These are phyloP conservation scores for Podaxis pistillaris DNA, from an alignment of 768 basidiomycete genomes.

Conservation along the genomic window DNA sequence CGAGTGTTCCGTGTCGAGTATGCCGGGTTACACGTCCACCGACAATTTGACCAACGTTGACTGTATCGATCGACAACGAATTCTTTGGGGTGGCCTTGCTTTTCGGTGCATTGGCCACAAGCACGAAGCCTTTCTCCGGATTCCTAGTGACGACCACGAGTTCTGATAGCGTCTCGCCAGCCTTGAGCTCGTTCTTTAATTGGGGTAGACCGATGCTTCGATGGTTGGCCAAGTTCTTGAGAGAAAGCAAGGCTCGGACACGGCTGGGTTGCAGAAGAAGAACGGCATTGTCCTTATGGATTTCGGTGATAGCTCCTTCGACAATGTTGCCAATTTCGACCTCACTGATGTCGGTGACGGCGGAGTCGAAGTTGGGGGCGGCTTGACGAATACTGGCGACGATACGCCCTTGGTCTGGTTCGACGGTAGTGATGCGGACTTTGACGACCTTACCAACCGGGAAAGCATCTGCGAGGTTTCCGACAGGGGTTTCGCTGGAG, in stretches of 20 bases:
- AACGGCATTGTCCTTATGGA: slow-evolving; percentile 84
- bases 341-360: slow-evolving; percentile 61
- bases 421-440: slow-evolving; percentile 72
- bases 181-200: slow-evolving; percentile 58
- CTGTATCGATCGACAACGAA: slow-evolving; percentile 58
- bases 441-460: slow-evolving; percentile 79
- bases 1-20: slow-evolving; percentile 64
- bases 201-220: slow-evolving; percentile 64
- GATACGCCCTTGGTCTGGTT: slow-evolving; percentile 60
- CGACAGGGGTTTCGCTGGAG: slow-evolving; percentile 61
- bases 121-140: slow-evolving; percentile 80
- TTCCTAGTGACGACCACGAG: slow-evolving; percentile 90
- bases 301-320: slow-evolving; percentile 67
- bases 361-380: slow-evolving; percentile 38
- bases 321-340: slow-evolving; percentile 78
- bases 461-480: slow-evolving; percentile 62
- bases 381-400: slow-evolving; percentile 88
- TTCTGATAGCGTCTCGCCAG: slow-evolving; percentile 69
- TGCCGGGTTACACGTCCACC: slow-evolving; percentile 80
- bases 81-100: slow-evolving; percentile 48
- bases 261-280: slow-evolving; percentile 69
- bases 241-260: slow-evolving; percentile 78
- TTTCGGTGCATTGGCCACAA: slow-evolving; percentile 75
- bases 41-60: slow-evolving; percentile 72
- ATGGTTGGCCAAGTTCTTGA: slow-evolving; percentile 84